A percentile compares a stretch with the other conserved stretches of the same genome.
phyloP scores from a whole-genome alignment of 495 filamentous ascomycete species.

The Penicillium odoratum region DNA sequence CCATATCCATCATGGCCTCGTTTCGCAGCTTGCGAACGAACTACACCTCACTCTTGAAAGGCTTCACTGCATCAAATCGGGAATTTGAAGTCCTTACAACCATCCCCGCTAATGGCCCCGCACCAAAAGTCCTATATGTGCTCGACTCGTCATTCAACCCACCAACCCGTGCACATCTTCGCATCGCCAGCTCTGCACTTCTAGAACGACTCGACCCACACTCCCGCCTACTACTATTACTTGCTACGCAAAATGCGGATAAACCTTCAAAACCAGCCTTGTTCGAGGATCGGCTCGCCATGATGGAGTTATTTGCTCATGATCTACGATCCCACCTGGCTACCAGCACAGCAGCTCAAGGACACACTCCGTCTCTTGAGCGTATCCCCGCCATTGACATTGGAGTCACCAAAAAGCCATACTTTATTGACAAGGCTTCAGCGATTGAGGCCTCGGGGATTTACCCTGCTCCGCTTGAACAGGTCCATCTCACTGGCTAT shows the following conservation, averaged over 20 bases:
- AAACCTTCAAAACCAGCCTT: constrained; percentile 81
- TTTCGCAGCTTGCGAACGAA: constrained; percentile 21
- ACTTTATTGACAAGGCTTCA: constrained; percentile 81
- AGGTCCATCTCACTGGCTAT: constrained; percentile 81
- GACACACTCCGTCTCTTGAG: constrained; percentile 9
- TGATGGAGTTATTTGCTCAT: constrained; percentile 82
- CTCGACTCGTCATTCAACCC: constrained; percentile 97
- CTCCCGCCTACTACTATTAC: constrained; percentile 72
- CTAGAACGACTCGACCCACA: constrained; percentile 29
- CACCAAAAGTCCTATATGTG: constrained; percentile 64
- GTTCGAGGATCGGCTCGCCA: constrained; percentile 77
- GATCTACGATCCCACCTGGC: constrained; percentile 51
- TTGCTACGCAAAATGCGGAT: constrained; percentile 91
- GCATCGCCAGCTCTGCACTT: constrained; percentile 70
- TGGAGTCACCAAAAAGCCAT: constrained; percentile 76
- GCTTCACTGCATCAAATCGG: constrained; percentile 55
- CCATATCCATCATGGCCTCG: constrained; percentile 3
- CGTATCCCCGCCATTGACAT: constrained; percentile 63
- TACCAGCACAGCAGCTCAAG: constrained; percentile 9
- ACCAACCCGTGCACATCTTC: constrained; percentile 78
- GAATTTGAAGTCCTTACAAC: constrained; percentile 62
- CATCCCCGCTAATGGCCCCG: constrained; percentile 34
- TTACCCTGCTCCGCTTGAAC: constrained; percentile 52
- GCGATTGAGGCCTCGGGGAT: constrained; percentile 58
- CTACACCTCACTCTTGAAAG: constrained; percentile 51